phyloP scores from a whole-genome alignment of 2,329 filamentous ascomycete genomes.

The Clarireedia paspali region DNA sequence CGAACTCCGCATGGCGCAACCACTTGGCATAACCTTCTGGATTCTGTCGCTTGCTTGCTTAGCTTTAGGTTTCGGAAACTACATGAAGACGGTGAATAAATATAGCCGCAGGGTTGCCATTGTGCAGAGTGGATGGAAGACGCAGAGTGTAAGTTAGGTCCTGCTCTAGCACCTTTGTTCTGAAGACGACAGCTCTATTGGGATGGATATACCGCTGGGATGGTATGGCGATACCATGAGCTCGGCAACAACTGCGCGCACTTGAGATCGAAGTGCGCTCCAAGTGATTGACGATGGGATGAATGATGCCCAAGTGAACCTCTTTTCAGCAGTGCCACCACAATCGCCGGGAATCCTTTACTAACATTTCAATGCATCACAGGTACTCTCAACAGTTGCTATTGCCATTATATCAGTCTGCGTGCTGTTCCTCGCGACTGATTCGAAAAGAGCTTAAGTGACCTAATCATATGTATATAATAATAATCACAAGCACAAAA shows the following conservation, averaged over 20 bases:
- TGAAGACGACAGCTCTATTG: neutral
- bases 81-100: constrained; percentile 72
- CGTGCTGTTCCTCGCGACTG: constrained; percentile 48
- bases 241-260: too few relatives aligned
- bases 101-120: constrained; percentile 74
- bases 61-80: constrained; percentile 72
- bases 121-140: constrained; percentile 91
- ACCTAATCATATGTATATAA: neutral
- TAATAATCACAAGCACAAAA: neutral
- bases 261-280: neutral
- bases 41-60: constrained; percentile 70
- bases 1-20: constrained; percentile 71
- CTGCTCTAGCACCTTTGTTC: neutral
- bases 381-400: constrained; percentile 57
- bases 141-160: constrained; percentile 55
- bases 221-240: too few relatives aligned
- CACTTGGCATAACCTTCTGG: constrained; percentile 87
- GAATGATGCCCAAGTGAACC: too few relatives aligned
- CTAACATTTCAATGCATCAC: neutral
- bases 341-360: too few relatives aligned
- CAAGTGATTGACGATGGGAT: too few relatives aligned
- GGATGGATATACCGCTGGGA: neutral
- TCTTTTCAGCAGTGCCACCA: too few relatives aligned
- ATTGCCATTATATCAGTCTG: constrained; percentile 58
- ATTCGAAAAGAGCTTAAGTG: constrained; percentile 24